Evolutionary conservation across 345 rosid species (phyloP), one percentile per base, ranked within the genome.

Genomic region (Euclidium syriacum): DNA sequence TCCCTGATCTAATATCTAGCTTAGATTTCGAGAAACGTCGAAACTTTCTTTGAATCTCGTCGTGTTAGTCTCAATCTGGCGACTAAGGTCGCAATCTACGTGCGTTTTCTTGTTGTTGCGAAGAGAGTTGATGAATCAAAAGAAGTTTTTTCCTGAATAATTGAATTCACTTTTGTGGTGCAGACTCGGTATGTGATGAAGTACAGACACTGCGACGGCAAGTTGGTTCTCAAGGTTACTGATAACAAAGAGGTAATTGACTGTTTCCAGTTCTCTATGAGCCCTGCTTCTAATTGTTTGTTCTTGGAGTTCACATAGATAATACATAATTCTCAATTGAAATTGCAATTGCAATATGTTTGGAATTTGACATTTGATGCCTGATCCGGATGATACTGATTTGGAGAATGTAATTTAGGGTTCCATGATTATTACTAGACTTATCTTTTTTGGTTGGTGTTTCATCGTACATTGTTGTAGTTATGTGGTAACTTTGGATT

Each of bases 161-260:
- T 27, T 55, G 53, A 49, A 36, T 66, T 75, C 33, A 22, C 60
- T 34, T 23, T 18, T 51, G 56, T 76, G 68, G 30, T 11, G 41
- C 66, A 94, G 97, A 87, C 99, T 34, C 84, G 99, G 40, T 94
- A 94, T 75, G 80, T 79, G 20, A 84, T 87, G 79, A 94, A 94
- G 84, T 94, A 87, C 72, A 71, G 99, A 52, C 96, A 89, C 64
- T 85, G 96, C 19, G 97, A 94, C 5, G 97, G 97, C 58, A 89
- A 85, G 67, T 78, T 94, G 90, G 90, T 94, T 77, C 94, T 94
- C 71, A 94, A 90, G 82, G 99, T 94, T 75, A 90, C 99, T 51
- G 97, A 94, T 69, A 84, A 94, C 83, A 88, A 80, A 73, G 95
- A 94, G 95, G 97, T 84, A 77, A 27, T 36, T 22, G 12, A 41